phyloP scores from a whole-genome alignment of 2,329 filamentous ascomycete species.

The Hymenoscyphus linearis region DNA sequence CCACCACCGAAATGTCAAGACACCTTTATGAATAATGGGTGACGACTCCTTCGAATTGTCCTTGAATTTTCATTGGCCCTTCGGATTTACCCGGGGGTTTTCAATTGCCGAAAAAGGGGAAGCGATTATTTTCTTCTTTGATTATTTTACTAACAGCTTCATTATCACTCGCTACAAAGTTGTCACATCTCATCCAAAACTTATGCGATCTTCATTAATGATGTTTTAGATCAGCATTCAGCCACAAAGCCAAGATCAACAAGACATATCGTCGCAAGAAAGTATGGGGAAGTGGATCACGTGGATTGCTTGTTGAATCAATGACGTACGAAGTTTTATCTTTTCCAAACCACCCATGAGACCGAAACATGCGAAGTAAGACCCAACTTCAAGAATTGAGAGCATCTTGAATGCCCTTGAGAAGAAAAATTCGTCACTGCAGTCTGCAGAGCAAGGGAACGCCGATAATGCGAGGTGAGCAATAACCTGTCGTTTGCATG shows the following conservation, averaged over 20 bases:
- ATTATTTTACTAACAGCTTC: neutral
- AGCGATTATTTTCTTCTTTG: neutral
- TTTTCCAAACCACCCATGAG: neutral
- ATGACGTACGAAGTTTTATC: neutral
- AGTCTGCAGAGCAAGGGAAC: neutral
- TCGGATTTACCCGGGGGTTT: neutral
- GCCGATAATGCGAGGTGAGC: neutral
- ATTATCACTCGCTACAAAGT: neutral
- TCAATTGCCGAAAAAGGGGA: neutral
- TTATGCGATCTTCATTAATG: neutral
- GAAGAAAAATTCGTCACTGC: neutral
- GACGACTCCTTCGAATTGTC: neutral
- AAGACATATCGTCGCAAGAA: neutral
- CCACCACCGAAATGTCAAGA: too few species aligned
- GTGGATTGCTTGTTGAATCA: neutral
- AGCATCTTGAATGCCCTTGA: neutral
- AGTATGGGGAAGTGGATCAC: neutral
- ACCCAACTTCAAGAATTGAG: neutral
- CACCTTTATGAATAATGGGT: too few species aligned
- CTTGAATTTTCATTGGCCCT: neutral
- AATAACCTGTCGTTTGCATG: neutral
- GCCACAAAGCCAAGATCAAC: neutral
- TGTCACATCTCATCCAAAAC: neutral
- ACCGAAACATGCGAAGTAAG: too few species aligned
- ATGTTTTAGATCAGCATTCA: neutral